Conservation (phyloP, 73 alveolate genomes). For the Tetrahymena elliotti region DNA sequence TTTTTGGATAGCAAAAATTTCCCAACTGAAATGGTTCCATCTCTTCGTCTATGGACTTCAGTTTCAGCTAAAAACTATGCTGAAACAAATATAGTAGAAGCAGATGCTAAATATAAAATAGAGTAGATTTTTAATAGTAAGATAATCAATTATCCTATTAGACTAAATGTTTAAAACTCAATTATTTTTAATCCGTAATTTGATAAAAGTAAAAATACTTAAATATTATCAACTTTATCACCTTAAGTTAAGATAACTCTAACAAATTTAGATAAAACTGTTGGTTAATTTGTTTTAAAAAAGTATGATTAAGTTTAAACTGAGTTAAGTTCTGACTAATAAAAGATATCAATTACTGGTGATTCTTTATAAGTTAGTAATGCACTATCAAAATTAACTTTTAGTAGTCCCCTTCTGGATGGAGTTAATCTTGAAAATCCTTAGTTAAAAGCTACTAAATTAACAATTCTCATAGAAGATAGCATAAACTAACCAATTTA, state of each 20-base stretch:
- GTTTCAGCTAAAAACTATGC: not conserved
- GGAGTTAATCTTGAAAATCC: not conserved
- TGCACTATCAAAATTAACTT: not conserved
- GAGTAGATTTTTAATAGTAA: not conserved
- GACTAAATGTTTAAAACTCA: not conserved
- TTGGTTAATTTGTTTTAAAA: not conserved
- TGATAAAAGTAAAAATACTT: not conserved
- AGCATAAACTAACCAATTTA: not conserved
- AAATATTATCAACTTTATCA: not conserved
- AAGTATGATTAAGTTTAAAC: not conserved
- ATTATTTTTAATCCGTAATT: not conserved
- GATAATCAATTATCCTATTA: not conserved
- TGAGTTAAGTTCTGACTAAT: not conserved
- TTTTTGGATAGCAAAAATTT: not conserved
- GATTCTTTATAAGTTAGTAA: not conserved
- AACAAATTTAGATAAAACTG: not conserved
- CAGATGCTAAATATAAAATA: not conserved
- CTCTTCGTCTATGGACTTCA: not conserved
- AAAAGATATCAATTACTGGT: not conserved
- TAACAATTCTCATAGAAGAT: not conserved
- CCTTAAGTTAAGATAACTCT: not conserved
- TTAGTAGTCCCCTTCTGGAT: not conserved
- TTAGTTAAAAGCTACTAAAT: not conserved
- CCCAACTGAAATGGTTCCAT: not conserved
- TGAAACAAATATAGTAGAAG: not conserved